phyloP scores from a whole-genome alignment of 441 rosid species.

The Populus hybrid region DNA sequence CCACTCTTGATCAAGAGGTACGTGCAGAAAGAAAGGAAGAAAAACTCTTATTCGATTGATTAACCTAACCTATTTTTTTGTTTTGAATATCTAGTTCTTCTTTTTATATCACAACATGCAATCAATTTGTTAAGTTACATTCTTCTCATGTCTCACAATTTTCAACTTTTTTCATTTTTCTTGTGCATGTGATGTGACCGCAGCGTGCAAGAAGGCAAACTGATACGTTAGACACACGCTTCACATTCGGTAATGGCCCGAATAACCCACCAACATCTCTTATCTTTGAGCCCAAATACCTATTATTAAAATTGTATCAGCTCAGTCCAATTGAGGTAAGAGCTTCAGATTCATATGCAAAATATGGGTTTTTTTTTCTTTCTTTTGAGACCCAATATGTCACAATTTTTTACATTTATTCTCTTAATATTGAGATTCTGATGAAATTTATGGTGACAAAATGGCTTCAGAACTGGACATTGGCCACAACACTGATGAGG shows the following conservation, averaged over 20 bases:
- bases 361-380: too few relatives aligned
- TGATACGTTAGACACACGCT: conserved; percentile 35
- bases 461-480: not conserved
- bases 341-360: not conserved
- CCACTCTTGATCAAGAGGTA: conserved; percentile 41
- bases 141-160: not conserved
- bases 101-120: too few relatives aligned
- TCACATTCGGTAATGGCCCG: conserved; percentile 33
- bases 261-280: conserved; percentile 39
- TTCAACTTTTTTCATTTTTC: not conserved
- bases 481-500: conserved; percentile 6
- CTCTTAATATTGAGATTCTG: too few relatives aligned
- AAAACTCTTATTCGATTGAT: too few relatives aligned
- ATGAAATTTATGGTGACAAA: not conserved
- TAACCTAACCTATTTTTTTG: too few relatives aligned
- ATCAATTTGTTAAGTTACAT: too few relatives aligned
- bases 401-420: too few relatives aligned
- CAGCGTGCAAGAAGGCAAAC: conserved; percentile 22
- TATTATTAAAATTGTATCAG: conserved; percentile 32
- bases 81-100: too few relatives aligned
- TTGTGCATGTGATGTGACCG: not conserved
- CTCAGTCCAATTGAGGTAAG: conserved; percentile 51
- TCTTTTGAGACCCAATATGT: too few relatives aligned
- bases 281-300: conserved; percentile 34
- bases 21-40: too few relatives aligned